Base-by-base conservation (phyloP, 352 stramenopile genomes). In the Thalassiosira pacifica region DNA sequence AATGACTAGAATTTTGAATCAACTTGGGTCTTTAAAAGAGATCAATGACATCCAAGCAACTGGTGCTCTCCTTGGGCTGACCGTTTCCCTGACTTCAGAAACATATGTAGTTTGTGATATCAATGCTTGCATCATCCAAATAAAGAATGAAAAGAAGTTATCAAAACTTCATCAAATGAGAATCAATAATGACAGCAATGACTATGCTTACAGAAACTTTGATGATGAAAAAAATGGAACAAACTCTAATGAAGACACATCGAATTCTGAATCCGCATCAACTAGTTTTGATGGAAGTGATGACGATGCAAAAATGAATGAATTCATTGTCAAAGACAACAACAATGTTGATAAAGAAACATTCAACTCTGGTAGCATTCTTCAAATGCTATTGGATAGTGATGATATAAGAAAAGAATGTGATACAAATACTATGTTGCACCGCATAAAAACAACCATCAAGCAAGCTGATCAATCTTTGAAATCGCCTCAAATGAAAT, bases 21-120 rank as follows among this genome's bases (percentile, higher is more conserved):
- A 86, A 63, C 27, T 86, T 2, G 59, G 52, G 8, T 77, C 63
- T 31, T 69, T 86, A 24, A 79, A 73, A 42, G 70, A 86, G 72
- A 66, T 81, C 34, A 76, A 31, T 31, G 70, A 86, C 34, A 86
- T 70, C 29, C 79, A 86, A 71, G 79, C 79, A 10, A 63, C 70
- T 27, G 42, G 5, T 27, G 52, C 61, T 22, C 63, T 81, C 26
- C 40, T 86, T 67, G 79, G 79, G 11, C n/a, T 77, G 3, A 66
- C 9, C 57, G 57, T 66, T 8, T 37, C 26, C 8, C 2, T 66
- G 6, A 42, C n/a, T n/a, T 72, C 65, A 4, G 66, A 77, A 71
- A 26, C 45, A 40, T 83, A 68, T 57, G 22, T 48, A 32, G 19
- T 40, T 2, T 71, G 31, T 57, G 59, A 78, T 52, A 40, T 32